phyloP scores from a whole-genome alignment of 306 rosid species.

The Trifolium pratense region DNA sequence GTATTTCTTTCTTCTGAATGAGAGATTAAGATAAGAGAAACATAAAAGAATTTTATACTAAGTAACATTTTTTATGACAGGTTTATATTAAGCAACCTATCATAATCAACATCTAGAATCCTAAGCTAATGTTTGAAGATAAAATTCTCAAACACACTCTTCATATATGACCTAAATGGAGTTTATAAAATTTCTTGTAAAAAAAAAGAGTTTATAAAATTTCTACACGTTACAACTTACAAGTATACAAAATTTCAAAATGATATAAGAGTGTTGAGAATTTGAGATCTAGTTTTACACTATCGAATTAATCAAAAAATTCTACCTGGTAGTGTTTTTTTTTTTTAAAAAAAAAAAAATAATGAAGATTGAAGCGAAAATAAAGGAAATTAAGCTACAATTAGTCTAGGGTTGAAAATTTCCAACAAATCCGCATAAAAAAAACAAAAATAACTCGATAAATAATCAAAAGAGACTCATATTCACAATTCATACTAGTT shows the following conservation, averaged over 20 bases:
- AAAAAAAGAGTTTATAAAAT: background rate
- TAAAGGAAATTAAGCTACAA: too few relatives aligned
- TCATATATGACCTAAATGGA: background rate
- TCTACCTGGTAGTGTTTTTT: too few relatives aligned
- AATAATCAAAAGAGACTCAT: too few relatives aligned
- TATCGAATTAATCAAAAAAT: too few relatives aligned
- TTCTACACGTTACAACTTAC: background rate
- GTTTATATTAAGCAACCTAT: constrained; percentile 14
- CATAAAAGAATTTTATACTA: background rate
- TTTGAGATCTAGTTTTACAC: background rate
- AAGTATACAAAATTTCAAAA: background rate
- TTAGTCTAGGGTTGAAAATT: too few relatives aligned
- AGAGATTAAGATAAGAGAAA: constrained; percentile 3
- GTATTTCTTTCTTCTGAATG: background rate
- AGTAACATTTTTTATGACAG: background rate
- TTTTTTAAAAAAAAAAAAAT: too few relatives aligned
- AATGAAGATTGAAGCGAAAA: too few relatives aligned
- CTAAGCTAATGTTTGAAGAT: background rate
- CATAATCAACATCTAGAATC: constrained; percentile 33
- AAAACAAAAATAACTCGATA: too few relatives aligned
- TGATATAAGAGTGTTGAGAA: background rate
- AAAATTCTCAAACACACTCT: background rate
- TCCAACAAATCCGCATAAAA: too few relatives aligned
- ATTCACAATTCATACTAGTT: too few relatives aligned
- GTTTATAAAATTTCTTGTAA: background rate